phyloP scores from a whole-genome alignment of 2,329 filamentous ascomycete species.

The Scedosporium aurantiacum region DNA sequence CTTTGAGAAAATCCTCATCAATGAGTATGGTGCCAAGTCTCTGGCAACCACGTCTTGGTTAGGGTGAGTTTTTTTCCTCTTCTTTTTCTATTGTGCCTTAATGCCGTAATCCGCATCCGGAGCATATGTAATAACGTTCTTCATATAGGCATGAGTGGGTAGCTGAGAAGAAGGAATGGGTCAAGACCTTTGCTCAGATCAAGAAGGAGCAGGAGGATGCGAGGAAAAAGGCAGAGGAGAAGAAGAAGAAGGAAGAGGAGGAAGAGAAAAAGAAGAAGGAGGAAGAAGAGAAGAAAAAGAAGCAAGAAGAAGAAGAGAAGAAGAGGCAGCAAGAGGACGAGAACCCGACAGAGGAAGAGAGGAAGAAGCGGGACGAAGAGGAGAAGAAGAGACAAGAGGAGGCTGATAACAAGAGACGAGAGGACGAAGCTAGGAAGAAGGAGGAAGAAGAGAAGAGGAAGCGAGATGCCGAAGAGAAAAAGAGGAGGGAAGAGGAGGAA shows the following conservation, averaged over 20 bases:
- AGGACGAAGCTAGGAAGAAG: background rate
- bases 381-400: background rate
- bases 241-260: conserved; percentile 12
- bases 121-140: conserved; percentile 12
- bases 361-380: background rate
- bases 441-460: background rate
- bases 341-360: background rate
- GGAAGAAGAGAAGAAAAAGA: conserved; percentile 6
- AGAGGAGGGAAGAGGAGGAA: background rate
- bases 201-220: conserved; percentile 16
- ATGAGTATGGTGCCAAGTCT: conserved; percentile 55
- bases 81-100: background rate
- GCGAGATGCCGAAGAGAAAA: background rate
- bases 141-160: conserved; percentile 47
- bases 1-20: conserved; percentile 53
- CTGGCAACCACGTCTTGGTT: conserved; percentile 49
- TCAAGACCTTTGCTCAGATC: conserved; percentile 28
- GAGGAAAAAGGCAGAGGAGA: conserved; percentile 16
- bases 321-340: conserved; percentile 7
- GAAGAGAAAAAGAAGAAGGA: conserved; percentile 10
- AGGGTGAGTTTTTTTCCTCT: conserved; percentile 36
- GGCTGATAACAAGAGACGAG: background rate
- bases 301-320: conserved; percentile 11
- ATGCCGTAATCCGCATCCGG: background rate
- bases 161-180: conserved; percentile 46